Evolutionary conservation across 495 filamentous ascomycete genomes (phyloP), one percentile per base, ranked within the genome.

Genomic region (Penicillium coprophilum): DNA sequence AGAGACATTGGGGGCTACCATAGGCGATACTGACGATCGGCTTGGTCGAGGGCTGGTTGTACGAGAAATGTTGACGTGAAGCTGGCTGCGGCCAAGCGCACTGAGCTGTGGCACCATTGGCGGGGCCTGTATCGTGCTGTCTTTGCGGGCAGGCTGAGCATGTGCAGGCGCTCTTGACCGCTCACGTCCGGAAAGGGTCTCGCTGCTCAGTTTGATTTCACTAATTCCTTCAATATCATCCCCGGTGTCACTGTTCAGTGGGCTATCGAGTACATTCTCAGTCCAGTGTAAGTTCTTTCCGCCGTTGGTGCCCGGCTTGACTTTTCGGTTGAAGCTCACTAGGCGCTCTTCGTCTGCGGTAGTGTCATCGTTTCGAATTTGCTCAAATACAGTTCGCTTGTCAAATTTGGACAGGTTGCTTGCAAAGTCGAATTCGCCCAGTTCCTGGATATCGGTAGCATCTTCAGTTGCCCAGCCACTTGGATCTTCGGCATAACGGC

Each of bases 401-500:
- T 98, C 92, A 59, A 98, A 98, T 61, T 94, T 94, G 17, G 89
- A 90, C 12, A 96, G 77, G 58, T 90, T 90, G 21, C 83, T 86
- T 59, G 87, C 82, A 61, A 97, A 97, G 72, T 97, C 92, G 58
- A 97, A 97, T 57, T 97, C 93, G 2, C 87, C 89, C 73, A 90
- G 79, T 64, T 93, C 93, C 71, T 96, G 93, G n/a, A 96, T 91
- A 71, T 98, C 94, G 2, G 91, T 96, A 23, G 91, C 91, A 71
- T 97, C 92, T 68, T 96, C 94, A 0, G 93, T 97, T 38, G 91
- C 92, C 94, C 94, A 98, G 12, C 91, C 94, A 73, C 88, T 96
- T 19, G 89, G 81, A 58, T 87, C 79, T 21, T 82, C 81, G 11
- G 77, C 75, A 24, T 80, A 78, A 30, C 77, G 74, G 31, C 77